phyloP scores from a whole-genome alignment of 2,329 filamentous ascomycete genomes.

The Trichoderma breve region DNA sequence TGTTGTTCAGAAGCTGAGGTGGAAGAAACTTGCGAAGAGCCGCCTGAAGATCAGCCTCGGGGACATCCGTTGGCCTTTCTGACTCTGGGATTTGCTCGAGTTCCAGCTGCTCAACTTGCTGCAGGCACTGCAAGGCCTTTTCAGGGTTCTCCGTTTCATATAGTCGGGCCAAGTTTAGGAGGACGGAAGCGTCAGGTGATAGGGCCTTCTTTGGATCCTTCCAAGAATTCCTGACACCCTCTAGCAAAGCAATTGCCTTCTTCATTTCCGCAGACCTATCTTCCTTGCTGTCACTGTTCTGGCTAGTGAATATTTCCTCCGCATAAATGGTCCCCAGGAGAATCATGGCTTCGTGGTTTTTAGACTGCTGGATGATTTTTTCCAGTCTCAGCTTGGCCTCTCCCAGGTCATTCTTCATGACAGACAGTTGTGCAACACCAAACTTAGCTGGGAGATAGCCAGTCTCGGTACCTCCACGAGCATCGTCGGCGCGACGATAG shows the following conservation, averaged over 20 bases:
- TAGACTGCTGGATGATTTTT: conserved; percentile 86
- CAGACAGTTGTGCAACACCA: conserved; percentile 84
- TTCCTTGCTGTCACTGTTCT: conserved; percentile 70
- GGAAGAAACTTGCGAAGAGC: conserved; percentile 75
- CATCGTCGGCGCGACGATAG: conserved; percentile 87
- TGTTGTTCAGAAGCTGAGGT: conserved; percentile 93
- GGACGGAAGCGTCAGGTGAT: conserved; percentile 76
- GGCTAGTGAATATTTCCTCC: conserved; percentile 84
- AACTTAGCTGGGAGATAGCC: conserved; percentile 95
- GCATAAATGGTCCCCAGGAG: conserved; percentile 88
- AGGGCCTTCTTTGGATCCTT: conserved; percentile 87
- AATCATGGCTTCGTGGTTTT: conserved; percentile 84
- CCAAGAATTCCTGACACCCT: conserved; percentile 83
- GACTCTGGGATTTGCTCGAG: conserved; percentile 72
- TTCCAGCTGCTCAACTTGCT: conserved; percentile 89
- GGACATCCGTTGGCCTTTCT: conserved; percentile 57
- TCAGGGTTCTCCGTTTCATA: conserved; percentile 86
- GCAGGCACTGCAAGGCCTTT: conserved; percentile 86
- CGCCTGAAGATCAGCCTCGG: conserved; percentile 58
- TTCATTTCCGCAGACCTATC: conserved; percentile 83
- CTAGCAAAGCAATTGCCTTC: conserved; percentile 82
- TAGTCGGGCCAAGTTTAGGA: conserved; percentile 86
- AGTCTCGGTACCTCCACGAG: conserved; percentile 83
- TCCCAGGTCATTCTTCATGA: conserved; percentile 78
- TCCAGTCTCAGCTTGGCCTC: conserved; percentile 92